Conservation (phyloP, 768 basidiomycete genomes). For the Strobilomyces confusus region DNA sequence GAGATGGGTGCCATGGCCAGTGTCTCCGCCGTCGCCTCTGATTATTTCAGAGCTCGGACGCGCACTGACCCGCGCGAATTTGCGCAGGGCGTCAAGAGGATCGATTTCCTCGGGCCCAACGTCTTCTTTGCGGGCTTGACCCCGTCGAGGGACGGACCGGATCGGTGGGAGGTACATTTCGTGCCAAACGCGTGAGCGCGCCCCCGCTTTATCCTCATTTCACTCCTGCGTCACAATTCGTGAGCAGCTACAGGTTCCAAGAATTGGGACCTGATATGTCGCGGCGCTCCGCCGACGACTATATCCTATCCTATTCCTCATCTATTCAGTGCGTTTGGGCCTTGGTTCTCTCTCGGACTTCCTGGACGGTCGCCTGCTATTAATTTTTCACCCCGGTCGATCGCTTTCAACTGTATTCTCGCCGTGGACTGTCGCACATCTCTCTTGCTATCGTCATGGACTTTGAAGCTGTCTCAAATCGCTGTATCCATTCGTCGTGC, state of each 20-base stretch:
- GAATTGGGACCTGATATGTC: slow-evolving; percentile 10
- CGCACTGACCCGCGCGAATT: slow-evolving; percentile 32
- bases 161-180: slow-evolving; percentile 30
- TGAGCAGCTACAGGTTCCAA: slow-evolving; percentile 12
- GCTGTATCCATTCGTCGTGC: background rate
- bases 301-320: slow-evolving; percentile 18
- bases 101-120: slow-evolving; percentile 35
- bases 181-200: slow-evolving; percentile 12
- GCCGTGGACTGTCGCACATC: slow-evolving; percentile 6
- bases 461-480: too few relatives aligned
- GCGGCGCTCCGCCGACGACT: background rate
- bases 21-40: slow-evolving; percentile 20
- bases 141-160: slow-evolving; percentile 22
- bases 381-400: background rate
- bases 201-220: background rate
- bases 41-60: slow-evolving; percentile 29
- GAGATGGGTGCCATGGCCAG: slow-evolving; percentile 27
- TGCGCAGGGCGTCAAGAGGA: slow-evolving; percentile 37
- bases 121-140: slow-evolving; percentile 31
- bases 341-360: slow-evolving; percentile 7
- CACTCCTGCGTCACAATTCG: slow-evolving; percentile 3
- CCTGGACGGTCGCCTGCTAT: slow-evolving; percentile 12
- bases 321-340: slow-evolving; percentile 5
- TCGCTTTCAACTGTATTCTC: slow-evolving; percentile 12
- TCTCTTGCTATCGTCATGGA: slow-evolving; percentile 1